Base-by-base conservation (phyloP, 768 basidiomycete genomes). In the Clavulina sp. region DNA sequence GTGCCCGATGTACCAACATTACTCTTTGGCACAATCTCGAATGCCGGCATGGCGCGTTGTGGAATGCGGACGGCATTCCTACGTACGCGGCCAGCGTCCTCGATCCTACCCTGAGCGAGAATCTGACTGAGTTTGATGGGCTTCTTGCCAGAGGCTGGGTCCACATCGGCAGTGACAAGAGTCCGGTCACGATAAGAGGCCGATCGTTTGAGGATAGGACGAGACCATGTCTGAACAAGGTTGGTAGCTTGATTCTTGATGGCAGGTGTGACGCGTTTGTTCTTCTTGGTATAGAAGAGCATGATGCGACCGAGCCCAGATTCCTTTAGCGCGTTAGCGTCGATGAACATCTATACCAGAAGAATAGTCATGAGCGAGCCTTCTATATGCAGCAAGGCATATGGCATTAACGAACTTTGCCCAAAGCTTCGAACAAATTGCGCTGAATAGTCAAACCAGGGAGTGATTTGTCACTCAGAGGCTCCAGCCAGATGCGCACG, bases 381-480 rank as follows among this genome's bases (percentile, higher is more conserved):
- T 7, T 38, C n/a, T 26, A 43, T 31, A 4, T 2, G 31, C 44
- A 21, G 33, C 3, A 2, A 34, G 33, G 5, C 18, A 16, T 36
- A 48, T 19, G 30, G 30, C 26, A 48, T 3, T 19, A 23, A 58
- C 62, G 21, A 19, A 69, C 66, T 55, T 82, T 87, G 56, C 71
- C 73, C 6, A 99, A 69, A 50, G 81, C 74, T 30, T 76, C 73
- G 66, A 97, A 88, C 57, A 97, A 80, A 49, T 91, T 84, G 43
- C 80, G 80, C 63, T 96, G 95, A 60, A 99, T 96, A 64, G 92
- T 93, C 50, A 97, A 73, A 3, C 91, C 88, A 0, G 95, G 95
- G 2, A 99, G 74, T 1, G 91, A 92, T 51, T 77, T 77, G 67
- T 95, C 88, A 0, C 83, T 84, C 16, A 97, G 78, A 0, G 95